Evolutionary conservation across 441 rosid species (phyloP).

Genomic region (Rhodomyrtus psidioides): DNA sequence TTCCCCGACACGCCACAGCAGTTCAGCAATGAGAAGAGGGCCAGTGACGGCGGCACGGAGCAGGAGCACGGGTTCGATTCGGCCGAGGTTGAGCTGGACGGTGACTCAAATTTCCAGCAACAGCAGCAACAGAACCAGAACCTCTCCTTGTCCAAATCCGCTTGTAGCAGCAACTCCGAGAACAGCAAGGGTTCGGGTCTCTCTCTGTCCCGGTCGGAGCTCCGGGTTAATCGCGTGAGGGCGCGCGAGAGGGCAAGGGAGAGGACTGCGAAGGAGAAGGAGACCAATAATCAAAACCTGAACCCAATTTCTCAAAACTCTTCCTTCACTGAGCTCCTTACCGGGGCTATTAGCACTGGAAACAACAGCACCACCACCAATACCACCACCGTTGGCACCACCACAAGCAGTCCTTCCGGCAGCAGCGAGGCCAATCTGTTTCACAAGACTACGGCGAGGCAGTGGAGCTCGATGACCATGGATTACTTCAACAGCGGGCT

Average conservation of each 20-base stretch:
- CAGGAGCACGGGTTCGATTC: slow-evolving; percentile 43
- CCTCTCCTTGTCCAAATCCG: slow-evolving; percentile 64
- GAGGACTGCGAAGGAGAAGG: slow-evolving; percentile 59
- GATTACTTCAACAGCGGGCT: slow-evolving; percentile 57
- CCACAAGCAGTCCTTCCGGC: slow-evolving; percentile 3
- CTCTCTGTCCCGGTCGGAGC: slow-evolving; percentile 64
- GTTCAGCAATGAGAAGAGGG: slow-evolving; percentile 42
- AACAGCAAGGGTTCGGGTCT: slow-evolving; percentile 84
- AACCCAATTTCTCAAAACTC: slow-evolving; percentile 42
- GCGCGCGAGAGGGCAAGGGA: slow-evolving; percentile 78
- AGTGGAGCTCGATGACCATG: slow-evolving; percentile 50
- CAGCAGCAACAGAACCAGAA: slow-evolving; percentile 48
- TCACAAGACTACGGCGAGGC: slow-evolving; percentile 26
- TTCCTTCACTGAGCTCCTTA: slow-evolving; percentile 78
- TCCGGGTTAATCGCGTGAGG: slow-evolving; percentile 47
- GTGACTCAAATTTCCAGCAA: slow-evolving; percentile 19
- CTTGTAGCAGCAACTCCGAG: slow-evolving; percentile 89
- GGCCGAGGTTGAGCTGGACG: slow-evolving; percentile 36
- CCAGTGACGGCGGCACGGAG: slow-evolving; percentile 12
- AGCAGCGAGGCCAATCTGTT: slow-evolving; percentile 24
- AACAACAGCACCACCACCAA: slow-evolving; percentile 2
- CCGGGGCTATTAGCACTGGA: slow-evolving; percentile 35
- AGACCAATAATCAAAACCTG: slow-evolving; percentile 16
- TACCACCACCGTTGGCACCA: slow-evolving; percentile 3
- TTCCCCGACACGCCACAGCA: slow-evolving; percentile 64